Evolutionary conservation across 1,284 basidiomycete species (phyloP).

Genomic region (Athelia psychrophila): DNA sequence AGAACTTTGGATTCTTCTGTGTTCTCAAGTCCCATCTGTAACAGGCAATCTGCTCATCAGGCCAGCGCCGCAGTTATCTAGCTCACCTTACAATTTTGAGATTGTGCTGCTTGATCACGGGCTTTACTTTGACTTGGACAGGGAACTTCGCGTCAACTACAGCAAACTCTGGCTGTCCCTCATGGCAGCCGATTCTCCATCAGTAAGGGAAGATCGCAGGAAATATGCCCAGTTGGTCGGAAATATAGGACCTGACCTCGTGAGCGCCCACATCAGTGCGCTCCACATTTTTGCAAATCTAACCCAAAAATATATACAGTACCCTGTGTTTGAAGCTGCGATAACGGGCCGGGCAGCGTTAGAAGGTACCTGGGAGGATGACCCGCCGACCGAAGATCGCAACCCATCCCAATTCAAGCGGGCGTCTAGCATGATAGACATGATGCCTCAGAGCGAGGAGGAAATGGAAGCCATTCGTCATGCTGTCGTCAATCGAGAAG

Average conservation of each 20-base stretch:
- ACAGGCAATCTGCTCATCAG: constrained; percentile 91
- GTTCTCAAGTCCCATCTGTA: constrained; percentile 12
- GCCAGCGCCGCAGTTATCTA: constrained; percentile 57
- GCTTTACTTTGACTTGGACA: constrained; percentile 87
- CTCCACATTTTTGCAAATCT: constrained; percentile 14
- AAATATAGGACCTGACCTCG: constrained; percentile 85
- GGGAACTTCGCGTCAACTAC: constrained; percentile 76
- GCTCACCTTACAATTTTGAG: constrained; percentile 91
- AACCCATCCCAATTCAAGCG: constrained; percentile 40
- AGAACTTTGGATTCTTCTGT: not conserved
- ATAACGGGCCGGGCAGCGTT: constrained; percentile 65
- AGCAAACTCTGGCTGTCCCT: constrained; percentile 85
- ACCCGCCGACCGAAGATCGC: constrained; percentile 23
- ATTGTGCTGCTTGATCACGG: constrained; percentile 92
- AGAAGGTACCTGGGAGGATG: constrained; percentile 52
- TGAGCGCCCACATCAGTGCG: constrained; percentile 24
- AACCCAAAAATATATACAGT: constrained; percentile 47
- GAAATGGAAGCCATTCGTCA: constrained; percentile 79
- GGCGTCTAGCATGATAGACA: constrained; percentile 74
- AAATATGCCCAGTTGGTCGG: constrained; percentile 89
- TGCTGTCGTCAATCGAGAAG: constrained; percentile 80
- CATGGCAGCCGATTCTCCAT: constrained; percentile 67
- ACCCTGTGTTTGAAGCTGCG: constrained; percentile 87
- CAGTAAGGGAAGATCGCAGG: constrained; percentile 63
- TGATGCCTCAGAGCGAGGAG: constrained; percentile 61